Evolutionary conservation across 1,284 basidiomycete species (phyloP), one percentile per base, ranked within the genome.

Genomic region (Pseudozyma sp.): DNA sequence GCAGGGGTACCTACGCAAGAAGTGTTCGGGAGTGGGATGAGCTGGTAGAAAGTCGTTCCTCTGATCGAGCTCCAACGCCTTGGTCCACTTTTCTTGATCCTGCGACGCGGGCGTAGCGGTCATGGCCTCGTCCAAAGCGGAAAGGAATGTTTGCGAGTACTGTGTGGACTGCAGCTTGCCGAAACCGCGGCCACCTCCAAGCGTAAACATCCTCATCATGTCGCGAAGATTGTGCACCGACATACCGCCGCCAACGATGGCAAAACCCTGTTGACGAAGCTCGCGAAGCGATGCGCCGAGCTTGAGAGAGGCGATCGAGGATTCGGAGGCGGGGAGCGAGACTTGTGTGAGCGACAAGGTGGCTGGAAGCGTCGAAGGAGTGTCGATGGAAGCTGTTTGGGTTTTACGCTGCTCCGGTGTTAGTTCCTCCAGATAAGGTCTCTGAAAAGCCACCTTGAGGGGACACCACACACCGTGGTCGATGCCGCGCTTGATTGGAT

Each of bases 391-490:
- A 10, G 59, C 48, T 40, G 47, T 17, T 35, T 67, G 54, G 3
- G 42, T 24, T 34, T 58, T 46, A 54, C 54, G 48, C 34, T 67
- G 42, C n/a, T 49, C 59, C 13, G 68, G 37, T 7, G 48, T 17
- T 8, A 67, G 54, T 4, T 72, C 55, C 43, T 67, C 63, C 29
- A 67, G 54, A 37, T 46, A 63, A 8, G 70, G 70, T 37, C 11
- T 52, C 30, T 79, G 76, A 55, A 87, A 85, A 7, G 84, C 84
- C 17, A 85, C 85, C 47, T 79, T 82, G 80, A 87, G 85, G 0
- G 86, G 86, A 11, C 86, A 86, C 85, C 63, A 87, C 10, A 87
- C 82, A 49, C 87, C 87, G 69, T 87, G 87, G 75, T 87, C 87
- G 35, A 86, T 71, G 0, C 86, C 86, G 7, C 87, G 77, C 16